These are phyloP conservation scores for Apophysomyces sp. DNA, from an alignment of 371 early-diverging fungal genomes.

Conservation along the genomic window DNA sequence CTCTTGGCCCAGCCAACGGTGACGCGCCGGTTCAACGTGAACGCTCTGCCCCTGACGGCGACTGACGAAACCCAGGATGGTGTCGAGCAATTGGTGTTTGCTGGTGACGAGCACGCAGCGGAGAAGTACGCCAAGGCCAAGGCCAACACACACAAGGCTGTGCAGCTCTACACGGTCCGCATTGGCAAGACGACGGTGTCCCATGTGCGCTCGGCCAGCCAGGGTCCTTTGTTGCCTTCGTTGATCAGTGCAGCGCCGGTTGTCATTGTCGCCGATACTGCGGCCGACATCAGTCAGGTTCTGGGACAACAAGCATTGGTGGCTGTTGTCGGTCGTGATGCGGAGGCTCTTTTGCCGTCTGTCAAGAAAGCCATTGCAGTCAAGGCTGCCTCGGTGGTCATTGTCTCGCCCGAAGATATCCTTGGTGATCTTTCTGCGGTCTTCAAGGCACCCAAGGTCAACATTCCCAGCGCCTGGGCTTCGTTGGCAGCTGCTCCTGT, in stretches of 20 bases:
- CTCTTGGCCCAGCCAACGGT: slow-evolving; percentile 24
- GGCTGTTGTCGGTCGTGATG: slow-evolving; percentile 8
- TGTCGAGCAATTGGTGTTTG: slow-evolving; percentile 21
- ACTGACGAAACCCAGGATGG: slow-evolving; percentile 3
- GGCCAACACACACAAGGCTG: slow-evolving; percentile 12
- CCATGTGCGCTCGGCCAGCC: slow-evolving; percentile 21
- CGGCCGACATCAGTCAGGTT: slow-evolving; percentile 9
- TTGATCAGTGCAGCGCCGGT: slow-evolving; percentile 12
- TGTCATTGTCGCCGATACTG: slow-evolving; percentile 8
- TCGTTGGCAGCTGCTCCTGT: not conserved
- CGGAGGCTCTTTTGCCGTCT: slow-evolving; percentile 6
- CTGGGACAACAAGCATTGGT: slow-evolving; percentile 13
- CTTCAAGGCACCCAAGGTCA: not conserved
- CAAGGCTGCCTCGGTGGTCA: slow-evolving; percentile 15
- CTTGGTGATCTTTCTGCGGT: not conserved
- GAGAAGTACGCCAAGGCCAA: slow-evolving; percentile 20
- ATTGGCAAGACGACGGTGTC: slow-evolving; percentile 11
- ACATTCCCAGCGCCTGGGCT: not conserved
- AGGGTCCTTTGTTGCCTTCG: slow-evolving; percentile 26
- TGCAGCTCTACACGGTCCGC: slow-evolving; percentile 26
- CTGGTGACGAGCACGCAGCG: slow-evolving; percentile 21
- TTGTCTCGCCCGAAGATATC: not conserved
- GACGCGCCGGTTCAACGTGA: slow-evolving; percentile 38
- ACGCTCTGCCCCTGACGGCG: slow-evolving; percentile 8
- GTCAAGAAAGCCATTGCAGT: slow-evolving; percentile 20